A percentile compares a stretch with the other conserved stretches of the same genome.
phyloP scores from a whole-genome alignment of 192 early-diverging fungal genomes.

The Coemansia sp. region DNA sequence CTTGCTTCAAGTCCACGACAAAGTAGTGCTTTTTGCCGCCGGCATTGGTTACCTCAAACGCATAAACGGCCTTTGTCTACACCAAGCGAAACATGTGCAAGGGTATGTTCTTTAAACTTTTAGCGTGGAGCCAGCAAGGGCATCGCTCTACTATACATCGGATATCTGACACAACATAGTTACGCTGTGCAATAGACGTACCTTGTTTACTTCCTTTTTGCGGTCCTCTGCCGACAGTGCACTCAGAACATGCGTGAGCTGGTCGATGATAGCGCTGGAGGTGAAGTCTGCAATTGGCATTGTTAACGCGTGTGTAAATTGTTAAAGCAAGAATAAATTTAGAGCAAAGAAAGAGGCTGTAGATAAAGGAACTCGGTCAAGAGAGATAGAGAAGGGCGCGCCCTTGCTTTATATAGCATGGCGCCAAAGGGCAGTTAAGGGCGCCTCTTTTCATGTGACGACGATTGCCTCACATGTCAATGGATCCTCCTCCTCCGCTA shows the following conservation, averaged over 20 bases:
- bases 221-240: conserved; percentile 49
- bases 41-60: conserved; percentile 79
- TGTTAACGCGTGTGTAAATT: conserved; percentile 7
- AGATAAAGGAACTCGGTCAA: background rate
- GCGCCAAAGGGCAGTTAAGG: conserved; percentile 1
- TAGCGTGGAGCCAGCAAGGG: background rate
- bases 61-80: conserved; percentile 81
- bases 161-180: too few species aligned
- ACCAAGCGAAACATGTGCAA: background rate
- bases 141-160: too few species aligned
- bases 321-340: background rate
- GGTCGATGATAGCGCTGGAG: conserved; percentile 52
- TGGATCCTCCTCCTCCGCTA: background rate
- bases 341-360: conserved; percentile 1
- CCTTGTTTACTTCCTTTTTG: conserved; percentile 46
- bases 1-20: conserved; percentile 87
- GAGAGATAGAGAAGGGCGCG: background rate
- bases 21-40: conserved; percentile 74
- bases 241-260: conserved; percentile 37
- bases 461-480: background rate
- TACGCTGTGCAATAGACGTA: too few species aligned
- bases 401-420: background rate
- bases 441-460: conserved; percentile 5
- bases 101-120: background rate
- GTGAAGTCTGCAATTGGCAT: conserved; percentile 49